These are phyloP conservation scores for Globisporangium viniferum DNA, from an alignment of 352 stramenopile genomes.

Conservation along the genomic window DNA sequence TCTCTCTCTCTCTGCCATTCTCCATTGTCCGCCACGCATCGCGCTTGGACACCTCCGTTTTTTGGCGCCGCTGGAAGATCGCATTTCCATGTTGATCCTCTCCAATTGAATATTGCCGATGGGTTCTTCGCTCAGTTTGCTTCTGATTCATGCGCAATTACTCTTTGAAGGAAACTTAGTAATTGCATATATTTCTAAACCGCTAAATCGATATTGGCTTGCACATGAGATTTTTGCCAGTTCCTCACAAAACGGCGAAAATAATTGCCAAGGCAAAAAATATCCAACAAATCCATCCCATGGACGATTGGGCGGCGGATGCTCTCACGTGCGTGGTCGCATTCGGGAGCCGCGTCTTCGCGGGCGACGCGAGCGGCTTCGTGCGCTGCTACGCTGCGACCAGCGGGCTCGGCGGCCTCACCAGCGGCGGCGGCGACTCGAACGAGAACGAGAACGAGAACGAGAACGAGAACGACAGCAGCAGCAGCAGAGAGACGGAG, in stretches of 20 bases:
- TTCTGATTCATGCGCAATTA: constrained; percentile 1
- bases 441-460: not conserved
- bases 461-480: not conserved
- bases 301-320: not conserved
- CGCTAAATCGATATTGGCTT: not conserved
- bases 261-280: not conserved
- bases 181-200: constrained; percentile 1
- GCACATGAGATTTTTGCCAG: not conserved
- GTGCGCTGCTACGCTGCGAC: constrained; percentile 15
- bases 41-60: not conserved
- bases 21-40: not conserved
- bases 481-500: constrained; percentile 8
- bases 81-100: not conserved
- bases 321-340: constrained; percentile 15
- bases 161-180: not conserved
- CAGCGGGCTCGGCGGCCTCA: not conserved
- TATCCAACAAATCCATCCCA: not conserved
- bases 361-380: constrained; percentile 16
- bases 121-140: not conserved
- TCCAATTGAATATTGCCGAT: not conserved
- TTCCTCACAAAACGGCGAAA: not conserved
- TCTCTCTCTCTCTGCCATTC: not conserved
- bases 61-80: not conserved
- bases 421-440: not conserved
- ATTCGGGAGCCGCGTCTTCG: constrained; percentile 9